Evolutionary conservation across 2,329 filamentous ascomycete species (phyloP), one percentile per base, ranked within the genome.

Genomic region (Trichoderma semiorbis): DNA sequence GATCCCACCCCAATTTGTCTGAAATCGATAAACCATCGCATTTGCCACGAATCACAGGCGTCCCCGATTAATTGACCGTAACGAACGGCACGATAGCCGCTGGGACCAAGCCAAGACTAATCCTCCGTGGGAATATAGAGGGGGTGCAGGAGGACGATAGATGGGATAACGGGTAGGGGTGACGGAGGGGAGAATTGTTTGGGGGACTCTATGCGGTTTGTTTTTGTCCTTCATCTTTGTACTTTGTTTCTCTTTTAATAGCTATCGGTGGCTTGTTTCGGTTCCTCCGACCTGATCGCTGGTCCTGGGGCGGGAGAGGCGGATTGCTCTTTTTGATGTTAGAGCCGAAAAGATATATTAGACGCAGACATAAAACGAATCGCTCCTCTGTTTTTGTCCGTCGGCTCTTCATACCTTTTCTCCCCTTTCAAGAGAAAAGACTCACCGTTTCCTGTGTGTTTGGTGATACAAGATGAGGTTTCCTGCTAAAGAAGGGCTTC

Each of bases 1-100:
- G 24, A 60, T 58, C 53, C 55, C 36, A 36, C 55, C 53, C 36
- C 11, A 5, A 16, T 43, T 7, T 32, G 16, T 64, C 39, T 24
- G 16, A 47, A 57, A 24, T 53, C 47, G 47, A 21, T 21, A 53
- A 14, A 43, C 7, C 47, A 53, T 53, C 21, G 30, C 24, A 60
- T 39, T 34, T 32, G 36, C 53, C 34, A 58, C 53, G 65, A 58
- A 58, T 60, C 34, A 60, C 12, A 58, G 10, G 36, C 7, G 10
- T 21, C 16, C 55, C 67, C 67, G 67, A 69, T 36, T 69, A 69
- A 69, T 53, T 69, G 58, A 69, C 67, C 67, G 67, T 43, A 39
- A 39, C 8, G 36, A 61, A 61, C 26, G 66, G 47, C 47, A 53
- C 24, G n/a, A 57, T 39, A n/a, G 8, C 34, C 12, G n/a, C 30